Evolutionary conservation across 2,329 filamentous ascomycete genomes (phyloP), one percentile per base, ranked within the genome.

Genomic region (Amauroascus niger): DNA sequence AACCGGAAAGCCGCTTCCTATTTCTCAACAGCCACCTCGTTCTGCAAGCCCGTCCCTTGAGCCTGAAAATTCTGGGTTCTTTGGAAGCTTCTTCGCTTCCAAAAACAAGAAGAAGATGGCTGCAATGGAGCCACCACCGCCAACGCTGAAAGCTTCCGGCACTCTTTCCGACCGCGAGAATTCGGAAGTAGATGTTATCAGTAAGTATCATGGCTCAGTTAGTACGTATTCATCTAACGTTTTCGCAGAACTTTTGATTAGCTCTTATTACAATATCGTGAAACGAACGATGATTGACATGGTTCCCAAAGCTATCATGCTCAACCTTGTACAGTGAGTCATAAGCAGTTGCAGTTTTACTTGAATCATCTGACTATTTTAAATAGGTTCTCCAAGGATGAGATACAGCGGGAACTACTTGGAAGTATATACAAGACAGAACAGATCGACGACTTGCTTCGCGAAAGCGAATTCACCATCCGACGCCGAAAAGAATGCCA

Each of bases 41-140:
- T 82, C 87, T 41, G 79, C 80, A 53, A 95, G 84, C 66, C 93
- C 88, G 6, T 86, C 84, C 37, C 74, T 88, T 47, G 82, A 83
- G 52, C 67, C 74, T 33, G 73, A 71, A 26, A 87, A 87, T 66
- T 76, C 79, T 56, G 89, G 91, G 35, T 98, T 98, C 79, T 98
- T 98, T 64, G 93, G 93, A 62, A 95, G 88, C 65, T 98, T 98
- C 80, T 98, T 96, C 68, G 88, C 93, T 9, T 90, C 88, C 67
- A 98, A 97, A 81, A 98, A 97, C 76, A 98, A 97, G 83, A 98
- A 98, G 81, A 97, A 96, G 84, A 94, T 95, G 74, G 93, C 93
- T n/a, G 90, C 91, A 46, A 98, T 98, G 93, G 93, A 98, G 69
- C 79, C 93, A 13, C 93, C 93, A 37, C 93, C 93, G 58, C 82